Evolutionary conservation across 345 rosid species (phyloP), one percentile per base, ranked within the genome.

Genomic region (Conringia planisiliqua): DNA sequence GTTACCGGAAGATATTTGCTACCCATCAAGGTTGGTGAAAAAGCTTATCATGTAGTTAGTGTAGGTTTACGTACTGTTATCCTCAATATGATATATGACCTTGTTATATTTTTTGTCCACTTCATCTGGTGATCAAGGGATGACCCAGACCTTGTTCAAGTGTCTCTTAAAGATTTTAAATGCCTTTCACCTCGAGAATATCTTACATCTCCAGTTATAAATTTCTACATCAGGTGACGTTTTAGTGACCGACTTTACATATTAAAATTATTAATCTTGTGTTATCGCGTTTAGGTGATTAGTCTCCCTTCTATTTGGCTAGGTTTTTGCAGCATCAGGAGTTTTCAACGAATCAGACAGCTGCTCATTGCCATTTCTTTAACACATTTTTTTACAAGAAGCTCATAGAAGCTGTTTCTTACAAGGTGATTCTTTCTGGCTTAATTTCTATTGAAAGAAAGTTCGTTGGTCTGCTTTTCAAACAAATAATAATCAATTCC

Each of bases 311-410:
- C 6, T 64, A 26, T 51, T 62, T 80, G 55, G 61, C 40, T 81
- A 93, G 98, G 75, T 91, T 82, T 79, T 77, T 91, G 73, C 85
- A 80, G 86, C 84, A 80, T 81, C 87, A 88, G 61, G 83, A 81
- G 56, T 79, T 84, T 68, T 76, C 86, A 59, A 62, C 75, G 30
- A 82, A 86, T 60, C 81, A 83, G 74, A 85, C 80, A 47, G 81
- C 69, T 26, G 51, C 75, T 51, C 84, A 85, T 71, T 88, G 78
- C 77, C 97, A 88, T 76, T 83, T 90, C 79, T 91, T 94, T 72
- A 90, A 86, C 72, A 94, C 96, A 36, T 94, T 85, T 75, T 94
- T 91, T 74, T 94, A 94, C 83, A 82, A 80, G 71, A 91, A 91
- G 88, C 97, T 94, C 74, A 88, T 79, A 74, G 92, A 88, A 78